Percentiles rank a stretch among this genome's conserved stretches.
Evolutionary conservation across 2,329 filamentous ascomycete genomes (phyloP).

Genomic region (Didymella exigua): DNA sequence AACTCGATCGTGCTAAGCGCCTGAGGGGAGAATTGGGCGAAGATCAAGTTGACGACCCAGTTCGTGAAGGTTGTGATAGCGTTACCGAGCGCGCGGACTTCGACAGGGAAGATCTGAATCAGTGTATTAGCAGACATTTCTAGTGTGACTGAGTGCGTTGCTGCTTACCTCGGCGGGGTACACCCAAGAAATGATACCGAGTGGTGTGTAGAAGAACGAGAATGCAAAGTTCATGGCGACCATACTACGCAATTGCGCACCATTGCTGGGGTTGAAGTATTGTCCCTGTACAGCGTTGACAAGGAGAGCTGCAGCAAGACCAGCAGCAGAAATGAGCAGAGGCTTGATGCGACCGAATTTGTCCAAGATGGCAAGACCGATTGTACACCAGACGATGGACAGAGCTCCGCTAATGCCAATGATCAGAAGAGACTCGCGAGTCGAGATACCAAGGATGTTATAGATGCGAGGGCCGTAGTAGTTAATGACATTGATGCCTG

Average conservation of each 20-base stretch:
- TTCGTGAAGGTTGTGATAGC: conserved; percentile 54
- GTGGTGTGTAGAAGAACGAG: conserved; percentile 52
- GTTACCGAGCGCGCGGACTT: conserved; percentile 52
- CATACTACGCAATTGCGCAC: conserved; percentile 50
- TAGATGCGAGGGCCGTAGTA: conserved; percentile 54
- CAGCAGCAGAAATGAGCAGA: conserved; percentile 53
- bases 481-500: conserved; percentile 53
- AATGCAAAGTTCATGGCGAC: conserved; percentile 58
- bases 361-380: conserved; percentile 54
- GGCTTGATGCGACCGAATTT: conserved; percentile 56
- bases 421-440: conserved; percentile 56
- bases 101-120: conserved; percentile 51
- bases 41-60: conserved; percentile 55
- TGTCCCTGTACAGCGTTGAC: conserved; percentile 51
- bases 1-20: conserved; percentile 46
- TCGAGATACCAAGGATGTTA: conserved; percentile 52
- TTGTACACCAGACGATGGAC: conserved; percentile 55
- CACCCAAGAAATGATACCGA: conserved; percentile 56
- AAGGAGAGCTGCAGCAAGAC: conserved; percentile 43
- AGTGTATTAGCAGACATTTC: neutral
- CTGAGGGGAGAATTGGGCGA: conserved; percentile 57
- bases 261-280: conserved; percentile 45
- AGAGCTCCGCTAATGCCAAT: conserved; percentile 59
- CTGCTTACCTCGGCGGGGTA: conserved; percentile 49
- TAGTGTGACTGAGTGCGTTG: neutral